Conservation (phyloP, 805 yeast genomes). For the Lipomyces mesembrius region DNA sequence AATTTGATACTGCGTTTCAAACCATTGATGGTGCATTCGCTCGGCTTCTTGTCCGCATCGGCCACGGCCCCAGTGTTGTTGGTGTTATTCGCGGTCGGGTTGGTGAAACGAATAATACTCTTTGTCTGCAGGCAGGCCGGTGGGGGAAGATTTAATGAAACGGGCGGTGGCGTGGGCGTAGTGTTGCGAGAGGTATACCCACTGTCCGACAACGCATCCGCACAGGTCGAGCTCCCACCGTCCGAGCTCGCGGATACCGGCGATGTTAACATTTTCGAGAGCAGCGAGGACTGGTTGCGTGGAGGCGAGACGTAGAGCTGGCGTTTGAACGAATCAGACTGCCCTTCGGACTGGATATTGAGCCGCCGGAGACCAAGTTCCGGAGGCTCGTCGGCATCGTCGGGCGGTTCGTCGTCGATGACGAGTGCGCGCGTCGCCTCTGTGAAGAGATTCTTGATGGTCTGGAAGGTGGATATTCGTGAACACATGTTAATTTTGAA, state of each 20-base stretch:
- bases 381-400: conserved; percentile 32
- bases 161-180: conserved; percentile 34
- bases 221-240: conserved; percentile 13
- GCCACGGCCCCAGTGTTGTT: background rate
- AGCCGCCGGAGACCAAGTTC: conserved; percentile 1
- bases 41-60: background rate
- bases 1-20: conserved; percentile 26
- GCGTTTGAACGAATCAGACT: conserved; percentile 13
- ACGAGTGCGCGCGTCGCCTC: conserved; percentile 2
- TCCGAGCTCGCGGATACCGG: conserved; percentile 23
- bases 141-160: background rate
- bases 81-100: background rate
- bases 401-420: conserved; percentile 22
- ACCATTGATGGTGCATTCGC: conserved; percentile 1
- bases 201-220: conserved; percentile 24
- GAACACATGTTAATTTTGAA: background rate
- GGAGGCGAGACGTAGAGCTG: conserved; percentile 23
- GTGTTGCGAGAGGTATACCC: conserved; percentile 33
- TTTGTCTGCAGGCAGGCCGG: background rate
- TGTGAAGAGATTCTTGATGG: conserved; percentile 16
- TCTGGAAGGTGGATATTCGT: conserved; percentile 5
- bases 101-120: conserved; percentile 13
- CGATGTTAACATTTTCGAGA: conserved; percentile 34
- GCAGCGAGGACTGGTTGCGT: conserved; percentile 30
- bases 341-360: background rate